Base-by-base conservation (phyloP, 257 asterid species). In the Solanum arcanum region DNA sequence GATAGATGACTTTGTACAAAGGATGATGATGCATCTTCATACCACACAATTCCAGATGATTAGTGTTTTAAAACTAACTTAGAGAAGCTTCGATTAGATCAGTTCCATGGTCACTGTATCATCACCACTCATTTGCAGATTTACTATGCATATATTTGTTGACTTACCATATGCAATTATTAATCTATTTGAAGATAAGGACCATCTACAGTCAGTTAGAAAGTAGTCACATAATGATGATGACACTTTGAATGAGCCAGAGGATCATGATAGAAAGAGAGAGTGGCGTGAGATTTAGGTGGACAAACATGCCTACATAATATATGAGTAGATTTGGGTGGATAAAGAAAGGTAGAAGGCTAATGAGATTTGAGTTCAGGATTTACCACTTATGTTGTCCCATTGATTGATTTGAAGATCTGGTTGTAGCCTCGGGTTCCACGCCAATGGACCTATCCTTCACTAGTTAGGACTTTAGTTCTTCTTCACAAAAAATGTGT, bases 281-380 rank as follows among this genome's bases (percentile, higher is more conserved):
- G n/a, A 18, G 11, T 18, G n/a, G 7, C 1, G 11, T 18, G 11
- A 18, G 11, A 56, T 18, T 18, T 2, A 18, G 1, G n/a, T 4
- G 0, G 11, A 0, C 11, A 56, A 4, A 52, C 23, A 52, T 52
- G 10, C 23, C 2, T 52, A 16, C 0, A 6, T 6, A 5, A 52
- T 52, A 16, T 3, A 52, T 52, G 23, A 52, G 62, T 16, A 52
- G 62, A 52, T 16, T 52, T 16, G 23, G 62, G 62, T 52, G 62
- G 64, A 56, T 18, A 56, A 5, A 18, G 0, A 18, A 1, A 18
- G 64, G 5, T 2, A 56, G 1, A 4, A 56, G 0, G 2, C 11
- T 56, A 18, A 18, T 56, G n/a, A 56, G n/a, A 10, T 56, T 7
- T 2, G 3, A 56, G 11, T 56, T 56, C 11, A 18, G 1, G 11